Evolutionary conservation across 2,329 filamentous ascomycete genomes (phyloP).

Genomic region (Sporothrix pseudoabietina): DNA sequence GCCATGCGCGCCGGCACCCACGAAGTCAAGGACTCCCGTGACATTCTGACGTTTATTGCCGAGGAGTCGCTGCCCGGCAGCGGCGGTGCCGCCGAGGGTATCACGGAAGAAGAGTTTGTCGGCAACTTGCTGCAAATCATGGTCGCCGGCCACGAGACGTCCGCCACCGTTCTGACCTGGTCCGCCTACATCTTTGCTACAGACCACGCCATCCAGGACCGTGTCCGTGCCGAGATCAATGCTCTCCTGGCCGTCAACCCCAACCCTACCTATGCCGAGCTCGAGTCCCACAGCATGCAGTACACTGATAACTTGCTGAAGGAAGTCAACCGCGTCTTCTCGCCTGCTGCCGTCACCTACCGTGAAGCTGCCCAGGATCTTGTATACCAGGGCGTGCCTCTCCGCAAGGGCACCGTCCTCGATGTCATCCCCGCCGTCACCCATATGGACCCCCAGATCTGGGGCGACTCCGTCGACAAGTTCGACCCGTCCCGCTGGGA

Average conservation of each 20-base stretch:
- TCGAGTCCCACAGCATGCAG: constrained; percentile 30
- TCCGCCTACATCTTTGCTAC: constrained; percentile 42
- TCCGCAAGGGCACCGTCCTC: constrained; percentile 45
- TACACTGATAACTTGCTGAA: constrained; percentile 44
- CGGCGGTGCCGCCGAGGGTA: constrained; percentile 32
- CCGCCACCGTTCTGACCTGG: constrained; percentile 42
- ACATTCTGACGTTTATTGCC: constrained; percentile 39
- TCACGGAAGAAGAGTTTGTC: constrained; percentile 37
- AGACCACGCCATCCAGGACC: constrained; percentile 41
- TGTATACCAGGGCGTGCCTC: constrained; percentile 40
- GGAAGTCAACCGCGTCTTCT: constrained; percentile 43
- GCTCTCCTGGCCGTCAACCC: constrained; percentile 42
- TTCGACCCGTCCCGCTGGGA: constrained; percentile 47
- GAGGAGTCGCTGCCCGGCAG: constrained; percentile 36
- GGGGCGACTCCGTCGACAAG: constrained; percentile 44
- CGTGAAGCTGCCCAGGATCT: constrained; percentile 38
- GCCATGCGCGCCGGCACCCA: constrained; percentile 35
- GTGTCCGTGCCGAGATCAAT: constrained; percentile 43
- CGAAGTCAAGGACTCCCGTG: constrained; percentile 33
- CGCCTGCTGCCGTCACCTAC: constrained; percentile 35
- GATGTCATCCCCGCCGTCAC: constrained; percentile 44
- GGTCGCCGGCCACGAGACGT: constrained; percentile 42
- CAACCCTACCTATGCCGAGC: constrained; percentile 25
- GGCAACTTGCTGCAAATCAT: constrained; percentile 35
- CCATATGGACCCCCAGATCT: constrained; percentile 43